These are phyloP conservation scores for Cryphonectria nitschkei DNA, from an alignment of 2,329 filamentous ascomycete species.

Conservation along the genomic window DNA sequence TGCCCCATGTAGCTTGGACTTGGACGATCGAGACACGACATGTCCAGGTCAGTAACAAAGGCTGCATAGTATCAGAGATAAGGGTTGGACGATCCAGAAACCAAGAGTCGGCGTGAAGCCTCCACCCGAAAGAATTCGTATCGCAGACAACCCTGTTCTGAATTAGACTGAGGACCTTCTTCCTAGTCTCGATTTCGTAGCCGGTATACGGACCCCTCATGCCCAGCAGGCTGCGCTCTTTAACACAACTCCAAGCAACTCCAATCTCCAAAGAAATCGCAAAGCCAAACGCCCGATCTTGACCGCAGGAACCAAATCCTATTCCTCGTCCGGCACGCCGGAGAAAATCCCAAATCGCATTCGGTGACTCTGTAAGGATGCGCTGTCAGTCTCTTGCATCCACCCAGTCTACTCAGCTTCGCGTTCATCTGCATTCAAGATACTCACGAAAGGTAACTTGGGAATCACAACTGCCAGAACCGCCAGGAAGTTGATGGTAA, in stretches of 20 bases:
- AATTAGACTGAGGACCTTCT: neutral
- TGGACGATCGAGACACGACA: neutral
- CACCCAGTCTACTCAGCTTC: neutral
- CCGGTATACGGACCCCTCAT: slow-evolving; percentile 8
- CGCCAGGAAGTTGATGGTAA: slow-evolving; percentile 94
- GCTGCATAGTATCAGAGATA: neutral
- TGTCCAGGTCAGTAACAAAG: neutral
- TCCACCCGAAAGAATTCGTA: neutral
- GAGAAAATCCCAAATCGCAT: slow-evolving; percentile 30
- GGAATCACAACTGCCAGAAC: slow-evolving; percentile 92
- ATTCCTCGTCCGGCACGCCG: slow-evolving; percentile 27
- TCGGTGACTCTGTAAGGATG: slow-evolving; percentile 27
- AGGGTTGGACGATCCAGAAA: neutral
- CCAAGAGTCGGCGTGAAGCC: neutral
- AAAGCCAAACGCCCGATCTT: slow-evolving; percentile 27
- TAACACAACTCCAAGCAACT: slow-evolving; percentile 26
- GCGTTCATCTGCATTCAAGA: slow-evolving; percentile 1
- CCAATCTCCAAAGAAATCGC: slow-evolving; percentile 23
- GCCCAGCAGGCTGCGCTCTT: slow-evolving; percentile 8
- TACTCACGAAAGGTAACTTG: slow-evolving; percentile 89
- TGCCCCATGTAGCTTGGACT: neutral
- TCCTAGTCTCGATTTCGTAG: slow-evolving; percentile 20
- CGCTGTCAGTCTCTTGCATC: slow-evolving; percentile 25
- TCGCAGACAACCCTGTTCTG: neutral
- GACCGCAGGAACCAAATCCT: slow-evolving; percentile 21